A percentile compares a stretch with the other conserved stretches of the same genome.
Conservation (phyloP, 441 rosid species). For the Breynia disticha region DNA sequence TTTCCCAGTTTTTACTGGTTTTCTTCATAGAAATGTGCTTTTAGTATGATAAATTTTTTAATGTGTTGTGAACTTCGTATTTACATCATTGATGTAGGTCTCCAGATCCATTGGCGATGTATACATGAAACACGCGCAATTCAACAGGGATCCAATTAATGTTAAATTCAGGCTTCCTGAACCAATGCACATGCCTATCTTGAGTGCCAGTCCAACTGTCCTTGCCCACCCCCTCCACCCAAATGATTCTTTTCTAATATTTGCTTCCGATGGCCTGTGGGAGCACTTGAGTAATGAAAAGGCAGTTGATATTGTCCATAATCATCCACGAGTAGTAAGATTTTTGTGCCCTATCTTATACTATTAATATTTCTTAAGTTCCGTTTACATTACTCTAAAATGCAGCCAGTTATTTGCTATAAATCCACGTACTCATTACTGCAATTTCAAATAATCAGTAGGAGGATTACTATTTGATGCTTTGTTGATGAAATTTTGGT, state of each 20-base stretch:
- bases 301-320: conserved; percentile 80
- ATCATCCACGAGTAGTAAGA: conserved; percentile 68
- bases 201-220: conserved; percentile 64
- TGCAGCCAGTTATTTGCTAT: too few relatives aligned
- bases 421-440: too few relatives aligned
- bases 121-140: conserved; percentile 63
- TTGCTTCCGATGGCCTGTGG: conserved; percentile 98
- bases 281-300: conserved; percentile 77
- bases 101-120: conserved; percentile 80
- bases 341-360: neutral
- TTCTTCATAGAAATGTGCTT: too few relatives aligned
- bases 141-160: conserved; percentile 49
- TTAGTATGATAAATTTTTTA: conserved; percentile 2
- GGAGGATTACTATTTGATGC: too few relatives aligned
- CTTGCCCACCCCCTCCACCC: conserved; percentile 58
- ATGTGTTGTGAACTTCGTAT: conserved; percentile 5
- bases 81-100: conserved; percentile 42
- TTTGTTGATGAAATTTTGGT: too few relatives aligned
- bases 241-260: conserved; percentile 74
- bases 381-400: too few relatives aligned
- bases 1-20: too few relatives aligned
- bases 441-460: too few relatives aligned
- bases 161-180: conserved; percentile 71
- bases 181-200: conserved; percentile 61
- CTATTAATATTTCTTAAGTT: too few relatives aligned